Percentiles rank a stretch among this genome's conserved stretches.
phyloP scores from a whole-genome alignment of 169 alveolate genomes.

The Babesia ovata region DNA sequence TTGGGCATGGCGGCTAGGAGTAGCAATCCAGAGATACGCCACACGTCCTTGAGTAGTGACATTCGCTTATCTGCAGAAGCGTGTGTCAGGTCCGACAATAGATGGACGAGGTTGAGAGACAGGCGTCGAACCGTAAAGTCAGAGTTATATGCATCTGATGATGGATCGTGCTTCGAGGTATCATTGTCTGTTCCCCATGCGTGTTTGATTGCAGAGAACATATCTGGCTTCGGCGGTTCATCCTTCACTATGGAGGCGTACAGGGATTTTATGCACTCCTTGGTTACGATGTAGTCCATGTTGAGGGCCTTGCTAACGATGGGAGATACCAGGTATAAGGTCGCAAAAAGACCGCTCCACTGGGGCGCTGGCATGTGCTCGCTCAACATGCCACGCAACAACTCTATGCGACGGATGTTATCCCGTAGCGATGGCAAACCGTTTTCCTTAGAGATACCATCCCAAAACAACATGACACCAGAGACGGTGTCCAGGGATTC shows the following conservation, averaged over 20 bases:
- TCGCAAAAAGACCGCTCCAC: slow-evolving; percentile 31
- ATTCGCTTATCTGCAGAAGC: background rate
- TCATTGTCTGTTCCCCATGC: background rate
- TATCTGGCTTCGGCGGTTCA: background rate
- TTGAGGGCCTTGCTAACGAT: slow-evolving; percentile 5
- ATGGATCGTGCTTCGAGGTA: too few species aligned
- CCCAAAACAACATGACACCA: slow-evolving; percentile 38
- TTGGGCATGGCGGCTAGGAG: slow-evolving; percentile 7
- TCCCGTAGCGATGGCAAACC: slow-evolving; percentile 23
- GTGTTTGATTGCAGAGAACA: background rate
- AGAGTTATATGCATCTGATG: background rate
- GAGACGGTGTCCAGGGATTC: slow-evolving; percentile 5
- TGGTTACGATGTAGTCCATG: background rate
- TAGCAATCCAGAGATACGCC: slow-evolving; percentile 30
- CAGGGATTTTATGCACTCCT: background rate
- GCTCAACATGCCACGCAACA: slow-evolving; percentile 13
- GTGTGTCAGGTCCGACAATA: background rate
- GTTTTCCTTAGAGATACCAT: slow-evolving; percentile 23
- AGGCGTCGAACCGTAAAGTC: background rate
- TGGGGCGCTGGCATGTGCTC: slow-evolving; percentile 16
- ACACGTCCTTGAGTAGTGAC: background rate
- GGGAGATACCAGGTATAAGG: slow-evolving; percentile 25
- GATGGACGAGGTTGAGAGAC: background rate
- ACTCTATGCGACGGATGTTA: slow-evolving; percentile 23
- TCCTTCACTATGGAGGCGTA: slow-evolving; percentile 25